Conservation (phyloP, 345 rosid genomes). For the Viola odorata region DNA sequence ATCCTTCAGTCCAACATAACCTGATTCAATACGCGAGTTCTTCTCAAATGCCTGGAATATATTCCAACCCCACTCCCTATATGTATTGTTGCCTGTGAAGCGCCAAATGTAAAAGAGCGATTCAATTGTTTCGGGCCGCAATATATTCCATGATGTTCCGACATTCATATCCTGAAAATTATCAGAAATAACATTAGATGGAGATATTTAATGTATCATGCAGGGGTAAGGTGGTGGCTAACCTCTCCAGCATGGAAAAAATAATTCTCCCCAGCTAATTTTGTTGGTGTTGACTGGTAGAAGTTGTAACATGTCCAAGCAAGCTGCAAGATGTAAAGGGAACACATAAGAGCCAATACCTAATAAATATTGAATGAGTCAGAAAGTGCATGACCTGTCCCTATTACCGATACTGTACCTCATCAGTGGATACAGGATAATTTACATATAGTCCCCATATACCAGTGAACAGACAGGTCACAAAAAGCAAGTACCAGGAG, state of each 20-base stretch:
- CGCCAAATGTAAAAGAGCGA: slow-evolving; percentile 96
- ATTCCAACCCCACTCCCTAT: slow-evolving; percentile 99
- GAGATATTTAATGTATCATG: not conserved
- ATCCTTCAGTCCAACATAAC: slow-evolving; percentile 95
- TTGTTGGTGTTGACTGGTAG: slow-evolving; percentile 87
- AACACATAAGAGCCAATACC: not conserved
- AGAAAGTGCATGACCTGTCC: too few species aligned
- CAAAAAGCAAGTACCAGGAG: too few species aligned
- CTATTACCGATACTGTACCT: too few species aligned
- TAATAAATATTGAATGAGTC: not conserved
- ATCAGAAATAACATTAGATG: not conserved
- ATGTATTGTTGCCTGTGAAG: slow-evolving; percentile 84
- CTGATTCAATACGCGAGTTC: slow-evolving; percentile 75
- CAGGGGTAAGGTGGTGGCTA: not conserved
- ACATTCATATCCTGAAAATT: slow-evolving; percentile 83
- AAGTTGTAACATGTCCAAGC: slow-evolving; percentile 98
- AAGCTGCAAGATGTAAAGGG: slow-evolving; percentile 49
- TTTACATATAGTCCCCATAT: too few species aligned
- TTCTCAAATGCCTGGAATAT: slow-evolving; percentile 92
- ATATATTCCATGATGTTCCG: slow-evolving; percentile 94
- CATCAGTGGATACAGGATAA: too few species aligned
- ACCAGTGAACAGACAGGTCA: too few species aligned
- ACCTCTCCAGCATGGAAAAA: slow-evolving; percentile 76
- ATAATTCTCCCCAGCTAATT: slow-evolving; percentile 95
- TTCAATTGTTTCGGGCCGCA: slow-evolving; percentile 96